Evolutionary conservation across 257 asterid genomes (phyloP), one percentile per base, ranked within the genome.

Genomic region (Salvia rosmarinus): DNA sequence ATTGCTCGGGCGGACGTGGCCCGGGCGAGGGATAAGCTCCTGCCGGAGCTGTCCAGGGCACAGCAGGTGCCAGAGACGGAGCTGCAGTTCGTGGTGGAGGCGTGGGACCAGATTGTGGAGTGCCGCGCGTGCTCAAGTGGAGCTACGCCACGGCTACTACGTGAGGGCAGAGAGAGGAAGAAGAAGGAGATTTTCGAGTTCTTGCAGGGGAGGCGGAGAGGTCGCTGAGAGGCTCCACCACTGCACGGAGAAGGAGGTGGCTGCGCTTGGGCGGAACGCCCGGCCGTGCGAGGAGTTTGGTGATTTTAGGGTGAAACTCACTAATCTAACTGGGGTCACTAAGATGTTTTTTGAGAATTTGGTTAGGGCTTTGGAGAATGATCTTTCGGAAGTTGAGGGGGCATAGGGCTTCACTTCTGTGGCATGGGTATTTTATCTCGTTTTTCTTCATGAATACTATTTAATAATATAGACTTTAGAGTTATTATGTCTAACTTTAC

Each of bases 41-140:
- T 72, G 2, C 70, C 50, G 5, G 54, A 0, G 10, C 67, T 84
- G 2, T 25, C 68, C 0, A 3, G 5, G 0, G 5, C 19, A 5
- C 73, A 74, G 1, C 1, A 44, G 6, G 1, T 72, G 7, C 64
- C 1, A 0, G 40, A 56, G 23, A 0, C 39, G 1, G 9, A 66
- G 4, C 1, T 79, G 23, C 9, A 20, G 47, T 78, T 68, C 13
- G 67, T 83, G 19, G 4, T 17, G 1, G 79, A 77, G 14, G 89
- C 89, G 0, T 82, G 86, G 92, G 61, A 67, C 2, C 93, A 87
- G 77, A 80, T 87, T 3, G 80, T 77, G 6, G 87, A 85, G 50
- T 85, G 90, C 37, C 70, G 73, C 67, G 89, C 8, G 79, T 83
- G 2, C 23, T 87, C 40, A 85, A 82, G 20, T 87, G 94, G 94